Base-by-base conservation (phyloP, 179 eudicot species). In the Beta lomatogona region DNA sequence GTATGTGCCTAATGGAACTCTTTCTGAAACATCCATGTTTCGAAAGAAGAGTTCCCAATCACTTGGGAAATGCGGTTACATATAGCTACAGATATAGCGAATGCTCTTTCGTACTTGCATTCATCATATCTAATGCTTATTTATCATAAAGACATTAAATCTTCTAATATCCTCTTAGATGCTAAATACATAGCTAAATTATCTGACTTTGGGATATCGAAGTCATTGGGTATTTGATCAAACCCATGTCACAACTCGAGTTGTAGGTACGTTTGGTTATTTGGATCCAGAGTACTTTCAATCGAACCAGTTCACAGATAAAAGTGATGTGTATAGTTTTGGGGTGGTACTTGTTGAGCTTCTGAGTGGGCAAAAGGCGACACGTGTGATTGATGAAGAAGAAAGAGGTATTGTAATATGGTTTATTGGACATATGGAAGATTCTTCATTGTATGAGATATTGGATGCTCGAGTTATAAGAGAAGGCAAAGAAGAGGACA, bases 311-410 rank as follows among this genome's bases (percentile, higher is more conserved):
- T 64, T 80, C 14, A 80, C 86, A 1, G 83, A 80, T 48, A 83
- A 83, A 53, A 83, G 86, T 54, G 86, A 83, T 25, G 86, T 83
- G 21, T 83, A 83, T 36, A 79, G 86, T 73, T 86, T 87, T 66
- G 88, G 88, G 19, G 89, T 89, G 5, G 91, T 89, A 7, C 79
- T 89, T 8, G 83, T 86, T 4, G 89, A 85, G 83, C 86, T 89
- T 4, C 61, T 89, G 72, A 87, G 87, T 13, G 82, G 88, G 19
- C 60, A 78, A 73, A 87, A 71, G 63, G 81, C 86, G 19, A 67
- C 81, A 3, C 31, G 50, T 25, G 60, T 54, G 22, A 18, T 68
- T 28, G 50, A 75, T 3, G 73, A 78, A 22, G 82, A 60, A 67
- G 81, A 60, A 72, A 60, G 55, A 50, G 73, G 73, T 76, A 70